Conservation (phyloP, 2,329 filamentous ascomycete species). For the Cercospora citrullina region DNA sequence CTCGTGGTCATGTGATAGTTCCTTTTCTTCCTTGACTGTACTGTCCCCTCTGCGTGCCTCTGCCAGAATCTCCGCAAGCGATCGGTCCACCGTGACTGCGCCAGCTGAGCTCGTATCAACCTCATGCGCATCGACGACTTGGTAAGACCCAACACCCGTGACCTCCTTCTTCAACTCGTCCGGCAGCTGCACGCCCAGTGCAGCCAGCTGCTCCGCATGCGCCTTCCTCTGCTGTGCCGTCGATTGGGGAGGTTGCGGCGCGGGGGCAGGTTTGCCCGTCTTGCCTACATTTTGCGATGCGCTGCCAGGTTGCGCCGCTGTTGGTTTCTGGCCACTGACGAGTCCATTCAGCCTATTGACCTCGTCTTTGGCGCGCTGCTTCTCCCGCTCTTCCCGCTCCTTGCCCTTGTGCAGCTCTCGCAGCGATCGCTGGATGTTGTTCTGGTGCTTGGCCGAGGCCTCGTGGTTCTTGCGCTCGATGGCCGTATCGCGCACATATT, state of each 20-base stretch:
- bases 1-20: background rate
- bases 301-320: conserved; percentile 37
- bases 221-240: conserved; percentile 70
- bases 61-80: conserved; percentile 51
- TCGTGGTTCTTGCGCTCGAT: conserved; percentile 67
- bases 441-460: conserved; percentile 39
- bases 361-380: conserved; percentile 76
- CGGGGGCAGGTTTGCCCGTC: conserved; percentile 22
- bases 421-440: conserved; percentile 85
- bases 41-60: conserved; percentile 45
- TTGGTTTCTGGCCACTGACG: conserved; percentile 52
- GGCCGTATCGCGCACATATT: conserved; percentile 87
- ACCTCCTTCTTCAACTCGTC: conserved; percentile 75
- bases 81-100: conserved; percentile 21
- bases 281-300: conserved; percentile 19
- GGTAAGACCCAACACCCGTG: conserved; percentile 89
- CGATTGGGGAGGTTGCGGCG: conserved; percentile 40
- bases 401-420: conserved; percentile 84
- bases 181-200: conserved; percentile 82
- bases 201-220: conserved; percentile 84
- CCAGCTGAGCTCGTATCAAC: conserved; percentile 30
- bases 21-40: conserved; percentile 42
- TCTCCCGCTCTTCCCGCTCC: conserved; percentile 77
- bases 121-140: conserved; percentile 59
- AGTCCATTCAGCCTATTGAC: conserved; percentile 82